A percentile compares a stretch with the other conserved stretches of the same genome.
Evolutionary conservation across 2,329 filamentous ascomycete genomes (phyloP).

Genomic region (Diplodia mutila): DNA sequence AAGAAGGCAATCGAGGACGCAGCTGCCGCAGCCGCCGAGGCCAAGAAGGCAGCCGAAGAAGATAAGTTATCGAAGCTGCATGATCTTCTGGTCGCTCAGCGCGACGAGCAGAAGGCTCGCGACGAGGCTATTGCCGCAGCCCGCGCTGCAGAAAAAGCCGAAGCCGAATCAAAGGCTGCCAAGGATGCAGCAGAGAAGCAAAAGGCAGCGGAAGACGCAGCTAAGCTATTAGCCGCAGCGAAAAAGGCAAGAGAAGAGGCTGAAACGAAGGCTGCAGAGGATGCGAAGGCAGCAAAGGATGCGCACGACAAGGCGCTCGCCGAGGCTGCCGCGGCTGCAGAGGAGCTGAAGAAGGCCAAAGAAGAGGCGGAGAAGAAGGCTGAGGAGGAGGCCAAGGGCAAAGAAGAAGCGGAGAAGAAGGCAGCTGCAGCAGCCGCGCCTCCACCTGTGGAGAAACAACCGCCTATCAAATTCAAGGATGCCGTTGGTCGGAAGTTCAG

Average conservation of each 20-base stretch:
- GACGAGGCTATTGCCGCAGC: constrained; percentile 40
- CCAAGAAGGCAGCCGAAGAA: constrained; percentile 43
- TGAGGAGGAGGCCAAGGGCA: constrained; percentile 49
- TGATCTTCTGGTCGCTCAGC: constrained; percentile 47
- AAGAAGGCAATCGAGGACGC: constrained; percentile 40
- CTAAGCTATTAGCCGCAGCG: constrained; percentile 36
- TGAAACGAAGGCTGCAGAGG: constrained; percentile 37
- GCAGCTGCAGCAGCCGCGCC: constrained; percentile 45
- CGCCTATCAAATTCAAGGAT: constrained; percentile 87
- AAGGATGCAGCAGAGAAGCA: constrained; percentile 56
- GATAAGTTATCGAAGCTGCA: constrained; percentile 38
- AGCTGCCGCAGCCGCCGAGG: constrained; percentile 34
- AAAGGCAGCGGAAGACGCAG: constrained; percentile 44
- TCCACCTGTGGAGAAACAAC: constrained; percentile 62
- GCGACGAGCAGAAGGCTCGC: constrained; percentile 45
- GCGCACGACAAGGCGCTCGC: constrained; percentile 37
- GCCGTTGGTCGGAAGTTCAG: constrained; percentile 89
- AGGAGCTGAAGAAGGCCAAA: constrained; percentile 59
- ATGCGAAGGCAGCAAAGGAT: constrained; percentile 34
- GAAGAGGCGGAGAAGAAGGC: constrained; percentile 55
- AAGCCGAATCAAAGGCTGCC: constrained; percentile 52
- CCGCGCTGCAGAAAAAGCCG: constrained; percentile 32
- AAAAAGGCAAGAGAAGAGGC: constrained; percentile 39
- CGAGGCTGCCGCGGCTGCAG: constrained; percentile 52
- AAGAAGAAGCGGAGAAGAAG: constrained; percentile 49